Conservation (phyloP, 768 basidiomycete genomes). For the Bullera alba region DNA sequence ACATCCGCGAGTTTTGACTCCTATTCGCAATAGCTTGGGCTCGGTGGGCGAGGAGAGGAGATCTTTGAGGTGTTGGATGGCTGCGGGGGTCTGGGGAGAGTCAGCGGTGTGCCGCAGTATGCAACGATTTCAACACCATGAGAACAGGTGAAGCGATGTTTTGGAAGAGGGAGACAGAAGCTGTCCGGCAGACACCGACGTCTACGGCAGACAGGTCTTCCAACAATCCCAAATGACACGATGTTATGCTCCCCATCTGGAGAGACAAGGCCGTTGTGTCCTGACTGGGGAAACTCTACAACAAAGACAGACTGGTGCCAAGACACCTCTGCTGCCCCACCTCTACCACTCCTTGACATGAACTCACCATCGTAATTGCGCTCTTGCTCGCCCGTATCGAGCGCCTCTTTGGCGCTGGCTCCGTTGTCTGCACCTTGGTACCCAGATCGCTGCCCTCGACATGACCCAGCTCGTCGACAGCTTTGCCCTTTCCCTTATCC, state of each 20-base stretch:
- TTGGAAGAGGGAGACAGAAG: not conserved
- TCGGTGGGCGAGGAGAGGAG: slow-evolving; percentile 63
- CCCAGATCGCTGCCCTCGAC: no score
- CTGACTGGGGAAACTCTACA: no score
- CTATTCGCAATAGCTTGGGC: slow-evolving; percentile 87
- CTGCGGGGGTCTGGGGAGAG: slow-evolving; percentile 62
- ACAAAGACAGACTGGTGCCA: no score
- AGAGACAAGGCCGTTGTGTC: no score
- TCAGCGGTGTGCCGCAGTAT: not conserved
- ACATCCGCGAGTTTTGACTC: slow-evolving; percentile 95
- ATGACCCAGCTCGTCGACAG: slow-evolving; percentile 5
- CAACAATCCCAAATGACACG: no score
- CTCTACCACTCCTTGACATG: not conserved
- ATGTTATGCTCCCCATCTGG: no score
- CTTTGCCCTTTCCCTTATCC: slow-evolving; percentile 18
- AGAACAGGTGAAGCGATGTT: not conserved
- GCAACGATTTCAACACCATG: not conserved
- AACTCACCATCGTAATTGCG: slow-evolving; percentile 46
- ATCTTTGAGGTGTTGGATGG: slow-evolving; percentile 63
- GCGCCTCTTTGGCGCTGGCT: slow-evolving; percentile 11
- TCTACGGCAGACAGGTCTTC: not conserved
- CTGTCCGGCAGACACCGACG: not conserved
- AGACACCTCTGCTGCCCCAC: no score
- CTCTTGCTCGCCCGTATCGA: slow-evolving; percentile 42
- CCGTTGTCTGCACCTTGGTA: no score